A percentile compares a stretch with the other conserved stretches of the same genome.
Evolutionary conservation across 1,284 basidiomycete genomes (phyloP).

Genomic region (Irpex sp.): DNA sequence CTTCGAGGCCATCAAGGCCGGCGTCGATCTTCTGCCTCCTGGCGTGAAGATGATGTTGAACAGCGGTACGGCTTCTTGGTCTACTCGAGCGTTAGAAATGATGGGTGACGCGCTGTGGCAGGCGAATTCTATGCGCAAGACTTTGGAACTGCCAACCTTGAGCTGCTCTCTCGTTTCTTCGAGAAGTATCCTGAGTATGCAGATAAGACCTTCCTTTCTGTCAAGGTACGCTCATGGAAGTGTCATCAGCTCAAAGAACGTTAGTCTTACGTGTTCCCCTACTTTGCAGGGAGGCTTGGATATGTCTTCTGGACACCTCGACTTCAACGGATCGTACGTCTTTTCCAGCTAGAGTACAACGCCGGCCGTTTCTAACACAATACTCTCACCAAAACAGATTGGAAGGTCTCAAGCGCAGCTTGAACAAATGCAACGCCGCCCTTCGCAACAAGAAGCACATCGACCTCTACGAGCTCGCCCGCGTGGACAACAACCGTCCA

Average conservation of each 20-base stretch:
- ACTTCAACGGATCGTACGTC: slow-evolving; percentile 28
- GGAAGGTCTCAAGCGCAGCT: slow-evolving; percentile 37
- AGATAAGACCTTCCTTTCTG: slow-evolving; percentile 45
- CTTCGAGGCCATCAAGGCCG: slow-evolving; percentile 62
- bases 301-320: slow-evolving; percentile 6
- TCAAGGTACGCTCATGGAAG: slow-evolving; percentile 30
- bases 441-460: slow-evolving; percentile 39
- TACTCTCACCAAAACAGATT: slow-evolving; percentile 21
- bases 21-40: slow-evolving; percentile 46
- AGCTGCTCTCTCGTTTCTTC: slow-evolving; percentile 41
- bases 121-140: slow-evolving; percentile 42
- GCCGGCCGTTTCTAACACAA: not conserved
- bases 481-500: slow-evolving; percentile 28
- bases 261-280: not conserved
- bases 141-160: slow-evolving; percentile 34
- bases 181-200: slow-evolving; percentile 50
- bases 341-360: not conserved
- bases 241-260: slow-evolving; percentile 9
- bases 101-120: slow-evolving; percentile 7
- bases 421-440: slow-evolving; percentile 33
- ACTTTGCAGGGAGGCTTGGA: slow-evolving; percentile 38
- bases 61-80: slow-evolving; percentile 32
- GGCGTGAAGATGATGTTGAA: slow-evolving; percentile 47
- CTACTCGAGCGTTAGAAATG: not conserved
- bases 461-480: slow-evolving; percentile 41